Evolutionary conservation across 805 yeast genomes (phyloP).

Genomic region (Yamadazyma scolyti): DNA sequence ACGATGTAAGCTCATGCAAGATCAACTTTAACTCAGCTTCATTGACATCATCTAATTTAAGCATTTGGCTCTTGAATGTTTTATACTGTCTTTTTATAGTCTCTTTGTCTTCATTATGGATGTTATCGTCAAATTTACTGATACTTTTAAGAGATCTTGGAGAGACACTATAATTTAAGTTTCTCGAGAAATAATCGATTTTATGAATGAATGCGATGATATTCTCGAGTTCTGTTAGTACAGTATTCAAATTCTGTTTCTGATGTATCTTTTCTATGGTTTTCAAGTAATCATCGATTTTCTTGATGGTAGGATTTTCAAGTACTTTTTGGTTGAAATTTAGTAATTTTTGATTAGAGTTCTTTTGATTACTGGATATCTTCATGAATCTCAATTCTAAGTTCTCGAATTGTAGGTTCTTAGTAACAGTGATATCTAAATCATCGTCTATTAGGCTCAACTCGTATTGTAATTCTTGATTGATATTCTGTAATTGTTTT

Average conservation of each 20-base stretch:
- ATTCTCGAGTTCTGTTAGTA: slow-evolving; percentile 9
- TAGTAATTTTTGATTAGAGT: slow-evolving; percentile 1
- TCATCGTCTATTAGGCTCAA: slow-evolving; percentile 5
- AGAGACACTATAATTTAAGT: slow-evolving; percentile 8
- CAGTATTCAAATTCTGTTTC: slow-evolving; percentile 4
- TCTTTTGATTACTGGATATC: slow-evolving; percentile 1
- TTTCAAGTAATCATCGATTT: slow-evolving; percentile 7
- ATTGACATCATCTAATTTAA: slow-evolving; percentile 6
- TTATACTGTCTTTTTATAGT: slow-evolving; percentile 1
- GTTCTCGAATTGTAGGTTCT: slow-evolving; percentile 3
- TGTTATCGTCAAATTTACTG: slow-evolving; percentile 1
- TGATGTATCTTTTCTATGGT: slow-evolving; percentile 4
- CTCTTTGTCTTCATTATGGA: not conserved
- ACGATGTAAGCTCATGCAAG: slow-evolving; percentile 7
- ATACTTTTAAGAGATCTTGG: slow-evolving; percentile 7
- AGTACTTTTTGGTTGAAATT: slow-evolving; percentile 3
- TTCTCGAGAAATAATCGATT: slow-evolving; percentile 8
- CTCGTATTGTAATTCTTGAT: slow-evolving; percentile 2
- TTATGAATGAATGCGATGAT: slow-evolving; percentile 9
- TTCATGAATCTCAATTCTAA: slow-evolving; percentile 7
- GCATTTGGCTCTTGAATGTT: slow-evolving; percentile 8
- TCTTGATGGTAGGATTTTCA: slow-evolving; percentile 2
- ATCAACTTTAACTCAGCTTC: slow-evolving; percentile 9
- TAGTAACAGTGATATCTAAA: slow-evolving; percentile 4
- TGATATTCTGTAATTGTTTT: slow-evolving; percentile 5